A percentile compares a stretch with the other conserved stretches of the same genome.
phyloP scores from a whole-genome alignment of 345 rosid species.

The Corymbia maculata region DNA sequence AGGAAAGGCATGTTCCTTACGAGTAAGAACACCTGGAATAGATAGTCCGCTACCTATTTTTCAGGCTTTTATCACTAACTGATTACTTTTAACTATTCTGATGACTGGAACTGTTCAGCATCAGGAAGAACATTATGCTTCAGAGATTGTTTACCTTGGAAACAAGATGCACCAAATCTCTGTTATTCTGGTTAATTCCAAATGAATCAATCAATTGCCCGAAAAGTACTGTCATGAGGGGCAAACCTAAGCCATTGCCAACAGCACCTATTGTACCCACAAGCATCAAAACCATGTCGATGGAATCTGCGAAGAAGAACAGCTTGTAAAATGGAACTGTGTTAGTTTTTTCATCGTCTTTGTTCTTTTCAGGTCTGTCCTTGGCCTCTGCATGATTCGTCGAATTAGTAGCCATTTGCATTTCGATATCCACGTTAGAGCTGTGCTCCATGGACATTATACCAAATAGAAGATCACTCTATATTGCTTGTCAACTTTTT shows the following conservation, averaged over 20 bases:
- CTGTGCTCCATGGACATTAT: not conserved
- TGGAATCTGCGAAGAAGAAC: slow-evolving; percentile 65
- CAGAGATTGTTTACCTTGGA: slow-evolving; percentile 35
- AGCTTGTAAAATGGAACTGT: slow-evolving; percentile 69
- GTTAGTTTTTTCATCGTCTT: slow-evolving; percentile 38
- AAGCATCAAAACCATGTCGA: slow-evolving; percentile 51
- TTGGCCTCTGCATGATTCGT: slow-evolving; percentile 1
- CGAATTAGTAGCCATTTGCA: not conserved
- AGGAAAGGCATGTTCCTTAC: not conserved
- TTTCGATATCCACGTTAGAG: not conserved
- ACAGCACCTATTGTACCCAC: slow-evolving; percentile 61
- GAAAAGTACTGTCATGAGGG: slow-evolving; percentile 69
- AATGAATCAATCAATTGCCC: slow-evolving; percentile 60
- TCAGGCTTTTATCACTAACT: not conserved
- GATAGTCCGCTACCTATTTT: not conserved
- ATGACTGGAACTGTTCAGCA: not conserved
- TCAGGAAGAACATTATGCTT: not conserved
- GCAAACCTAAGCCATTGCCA: slow-evolving; percentile 62
- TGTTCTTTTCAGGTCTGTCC: slow-evolving; percentile 11
- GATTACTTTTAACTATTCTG: not conserved
- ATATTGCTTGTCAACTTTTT: not conserved
- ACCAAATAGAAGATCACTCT: not conserved
- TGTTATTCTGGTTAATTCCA: slow-evolving; percentile 37
- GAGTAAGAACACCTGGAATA: too few relatives aligned
- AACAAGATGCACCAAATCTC: slow-evolving; percentile 22